Percentiles rank a stretch among this genome's conserved stretches.
Conservation (phyloP, 148 eudicot species). For the Euryodendron excelsum region DNA sequence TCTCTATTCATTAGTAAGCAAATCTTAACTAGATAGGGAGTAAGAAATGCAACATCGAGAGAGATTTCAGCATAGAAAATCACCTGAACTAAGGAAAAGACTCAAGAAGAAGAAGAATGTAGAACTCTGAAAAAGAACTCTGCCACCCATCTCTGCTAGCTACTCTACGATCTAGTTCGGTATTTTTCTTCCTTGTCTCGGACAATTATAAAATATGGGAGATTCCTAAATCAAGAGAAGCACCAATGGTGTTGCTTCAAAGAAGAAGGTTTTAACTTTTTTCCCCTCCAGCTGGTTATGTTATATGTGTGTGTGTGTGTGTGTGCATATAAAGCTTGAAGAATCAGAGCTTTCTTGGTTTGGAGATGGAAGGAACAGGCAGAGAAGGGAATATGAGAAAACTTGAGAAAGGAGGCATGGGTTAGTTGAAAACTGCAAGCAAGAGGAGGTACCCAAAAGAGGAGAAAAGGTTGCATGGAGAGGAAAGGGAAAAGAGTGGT, state of each 20-base stretch:
- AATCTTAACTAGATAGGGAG: background rate
- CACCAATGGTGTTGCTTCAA: slow-evolving; percentile 26
- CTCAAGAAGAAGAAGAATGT: slow-evolving; percentile 48
- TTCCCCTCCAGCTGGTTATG: slow-evolving; percentile 10
- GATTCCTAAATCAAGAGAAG: slow-evolving; percentile 30
- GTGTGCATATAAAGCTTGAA: slow-evolving; percentile 38
- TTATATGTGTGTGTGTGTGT: background rate
- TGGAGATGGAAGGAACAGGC: slow-evolving; percentile 52
- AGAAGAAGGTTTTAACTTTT: slow-evolving; percentile 31
- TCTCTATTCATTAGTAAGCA: background rate
- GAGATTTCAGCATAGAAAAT: background rate
- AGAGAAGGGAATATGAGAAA: slow-evolving; percentile 72
- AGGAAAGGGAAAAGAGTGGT: slow-evolving; percentile 32
- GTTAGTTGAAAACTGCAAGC: slow-evolving; percentile 66
- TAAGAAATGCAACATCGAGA: background rate
- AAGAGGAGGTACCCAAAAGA: slow-evolving; percentile 38
- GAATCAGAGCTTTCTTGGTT: slow-evolving; percentile 81
- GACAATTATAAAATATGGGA: background rate
- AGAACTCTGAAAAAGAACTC: slow-evolving; percentile 28
- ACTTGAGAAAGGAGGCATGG: slow-evolving; percentile 72
- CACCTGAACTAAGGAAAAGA: slow-evolving; percentile 57
- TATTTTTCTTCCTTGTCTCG: background rate
- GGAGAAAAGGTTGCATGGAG: slow-evolving; percentile 14
- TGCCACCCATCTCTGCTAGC: slow-evolving; percentile 35
- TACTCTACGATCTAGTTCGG: background rate